Evolutionary conservation across 2,329 filamentous ascomycete species (phyloP).

Genomic region (Cercospora berteroae): DNA sequence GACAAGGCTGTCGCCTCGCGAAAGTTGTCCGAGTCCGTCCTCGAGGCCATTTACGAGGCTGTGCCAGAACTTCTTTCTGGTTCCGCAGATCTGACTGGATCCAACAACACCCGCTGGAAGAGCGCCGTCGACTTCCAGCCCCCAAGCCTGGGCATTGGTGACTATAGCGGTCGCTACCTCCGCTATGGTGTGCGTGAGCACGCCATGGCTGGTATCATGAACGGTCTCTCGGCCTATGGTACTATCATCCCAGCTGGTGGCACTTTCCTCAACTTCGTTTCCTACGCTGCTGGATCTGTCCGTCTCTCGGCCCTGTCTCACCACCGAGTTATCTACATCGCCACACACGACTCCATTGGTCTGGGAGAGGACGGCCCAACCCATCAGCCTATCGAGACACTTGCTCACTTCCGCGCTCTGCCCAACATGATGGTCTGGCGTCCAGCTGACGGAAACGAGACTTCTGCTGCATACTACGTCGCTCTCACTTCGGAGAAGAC

Average conservation of each 20-base stretch:
- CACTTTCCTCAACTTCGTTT: slow-evolving; percentile 99
- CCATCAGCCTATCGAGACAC: slow-evolving; percentile 97
- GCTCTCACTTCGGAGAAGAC: slow-evolving; percentile 86
- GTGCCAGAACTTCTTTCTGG: slow-evolving; percentile 92
- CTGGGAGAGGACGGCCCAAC: slow-evolving; percentile 98
- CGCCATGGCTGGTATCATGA: slow-evolving; percentile 88
- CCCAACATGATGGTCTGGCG: slow-evolving; percentile 99
- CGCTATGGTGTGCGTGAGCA: slow-evolving; percentile 92
- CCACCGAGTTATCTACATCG: slow-evolving; percentile 89
- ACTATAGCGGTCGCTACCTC: slow-evolving; percentile 88
- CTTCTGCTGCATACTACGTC: slow-evolving; percentile 94
- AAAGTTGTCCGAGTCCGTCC: slow-evolving; percentile 93
- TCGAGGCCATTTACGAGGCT: slow-evolving; percentile 78
- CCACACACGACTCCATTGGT: slow-evolving; percentile 98
- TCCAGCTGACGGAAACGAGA: slow-evolving; percentile 97
- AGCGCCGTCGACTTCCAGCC: slow-evolving; percentile 96
- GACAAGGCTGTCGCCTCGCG: slow-evolving; percentile 86
- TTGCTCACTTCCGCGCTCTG: slow-evolving; percentile 96
- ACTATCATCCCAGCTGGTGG: slow-evolving; percentile 90
- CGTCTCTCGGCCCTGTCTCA: slow-evolving; percentile 91
- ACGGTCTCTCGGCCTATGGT: slow-evolving; percentile 92
- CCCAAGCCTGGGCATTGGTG: slow-evolving; percentile 76
- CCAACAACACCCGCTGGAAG: slow-evolving; percentile 99
- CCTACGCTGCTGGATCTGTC: slow-evolving; percentile 91
- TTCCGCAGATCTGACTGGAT: slow-evolving; percentile 95